phyloP scores from a whole-genome alignment of 306 rosid species.

The Astragalus membranaceus region DNA sequence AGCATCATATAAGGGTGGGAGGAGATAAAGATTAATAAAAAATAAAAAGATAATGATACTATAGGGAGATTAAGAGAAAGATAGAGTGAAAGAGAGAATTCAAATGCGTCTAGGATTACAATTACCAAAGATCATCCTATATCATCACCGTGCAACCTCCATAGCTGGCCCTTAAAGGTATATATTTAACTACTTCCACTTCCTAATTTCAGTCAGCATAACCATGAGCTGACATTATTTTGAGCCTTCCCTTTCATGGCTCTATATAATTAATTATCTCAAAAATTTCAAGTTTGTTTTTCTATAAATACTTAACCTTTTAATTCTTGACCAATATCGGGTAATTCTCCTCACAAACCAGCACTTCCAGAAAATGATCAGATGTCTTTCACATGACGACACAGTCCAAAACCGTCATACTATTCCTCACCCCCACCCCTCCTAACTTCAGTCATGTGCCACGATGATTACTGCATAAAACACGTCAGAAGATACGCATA shows the following conservation, averaged over 20 bases:
- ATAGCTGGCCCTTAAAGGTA: background rate
- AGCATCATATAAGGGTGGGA: too few relatives aligned
- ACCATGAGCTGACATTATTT: background rate
- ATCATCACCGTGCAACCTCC: conserved; percentile 7
- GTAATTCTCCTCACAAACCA: conserved; percentile 8
- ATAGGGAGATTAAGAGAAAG: too few relatives aligned
- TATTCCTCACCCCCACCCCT: background rate
- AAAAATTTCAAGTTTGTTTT: background rate
- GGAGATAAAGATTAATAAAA: too few relatives aligned
- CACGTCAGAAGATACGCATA: conserved; percentile 16
- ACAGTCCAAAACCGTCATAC: conserved; percentile 17
- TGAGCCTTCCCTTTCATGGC: conserved; percentile 14
- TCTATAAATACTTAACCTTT: conserved; percentile 1
- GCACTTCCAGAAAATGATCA: conserved; percentile 1
- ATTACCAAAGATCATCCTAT: background rate
- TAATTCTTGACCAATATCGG: background rate
- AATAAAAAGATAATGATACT: too few relatives aligned
- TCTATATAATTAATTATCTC: background rate
- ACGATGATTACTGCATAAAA: background rate
- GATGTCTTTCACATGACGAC: background rate
- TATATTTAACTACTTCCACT: conserved; percentile 5
- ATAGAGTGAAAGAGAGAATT: too few relatives aligned
- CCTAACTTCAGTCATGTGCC: background rate
- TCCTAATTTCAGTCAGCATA: conserved; percentile 10
- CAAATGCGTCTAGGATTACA: too few relatives aligned